A percentile compares a stretch with the other conserved stretches of the same genome.
Conservation (phyloP, 1,284 basidiomycete species). For the Apiotrichum porosum region DNA sequence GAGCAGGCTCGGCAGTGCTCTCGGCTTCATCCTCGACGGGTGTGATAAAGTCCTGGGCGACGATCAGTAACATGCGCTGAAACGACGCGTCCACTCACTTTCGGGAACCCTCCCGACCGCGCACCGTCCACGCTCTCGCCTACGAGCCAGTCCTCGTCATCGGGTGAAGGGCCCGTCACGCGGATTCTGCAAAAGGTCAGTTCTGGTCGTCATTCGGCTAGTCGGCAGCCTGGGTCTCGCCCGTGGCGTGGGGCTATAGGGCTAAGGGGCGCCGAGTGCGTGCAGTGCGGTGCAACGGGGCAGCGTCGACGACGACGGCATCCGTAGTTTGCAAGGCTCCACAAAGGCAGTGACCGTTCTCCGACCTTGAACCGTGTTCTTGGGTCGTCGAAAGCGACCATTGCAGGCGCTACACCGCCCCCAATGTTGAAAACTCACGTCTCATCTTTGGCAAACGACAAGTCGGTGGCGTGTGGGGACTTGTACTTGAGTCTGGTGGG, state of each 20-base stretch:
- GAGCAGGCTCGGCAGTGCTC: not conserved
- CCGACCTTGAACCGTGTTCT: too few relatives aligned
- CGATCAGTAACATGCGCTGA: slow-evolving; percentile 1
- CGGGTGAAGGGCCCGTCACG: slow-evolving; percentile 43
- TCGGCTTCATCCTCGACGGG: slow-evolving; percentile 26
- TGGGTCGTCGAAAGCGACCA: too few relatives aligned
- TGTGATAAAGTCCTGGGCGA: slow-evolving; percentile 39
- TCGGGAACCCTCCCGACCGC: slow-evolving; percentile 45
- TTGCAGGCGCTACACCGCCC: too few relatives aligned
- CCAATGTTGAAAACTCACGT: too few relatives aligned
- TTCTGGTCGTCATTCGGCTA: too few relatives aligned
- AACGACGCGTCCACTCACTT: slow-evolving; percentile 27
- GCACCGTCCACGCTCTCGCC: slow-evolving; percentile 45
- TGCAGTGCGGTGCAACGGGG: too few relatives aligned
- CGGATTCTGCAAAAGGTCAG: slow-evolving; percentile 33
- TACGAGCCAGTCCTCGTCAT: slow-evolving; percentile 49
- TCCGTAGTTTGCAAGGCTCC: too few relatives aligned
- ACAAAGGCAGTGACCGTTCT: too few relatives aligned
- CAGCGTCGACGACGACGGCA: too few relatives aligned
- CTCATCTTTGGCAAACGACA: slow-evolving; percentile 48
- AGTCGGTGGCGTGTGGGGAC: slow-evolving; percentile 47
- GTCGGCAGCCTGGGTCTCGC: too few relatives aligned
- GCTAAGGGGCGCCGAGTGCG: too few relatives aligned
- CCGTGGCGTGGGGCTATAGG: too few relatives aligned
- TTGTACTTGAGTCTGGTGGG: slow-evolving; percentile 45